Conservation (phyloP, 495 filamentous ascomycete species). For the Hypoxylon fuscum region DNA sequence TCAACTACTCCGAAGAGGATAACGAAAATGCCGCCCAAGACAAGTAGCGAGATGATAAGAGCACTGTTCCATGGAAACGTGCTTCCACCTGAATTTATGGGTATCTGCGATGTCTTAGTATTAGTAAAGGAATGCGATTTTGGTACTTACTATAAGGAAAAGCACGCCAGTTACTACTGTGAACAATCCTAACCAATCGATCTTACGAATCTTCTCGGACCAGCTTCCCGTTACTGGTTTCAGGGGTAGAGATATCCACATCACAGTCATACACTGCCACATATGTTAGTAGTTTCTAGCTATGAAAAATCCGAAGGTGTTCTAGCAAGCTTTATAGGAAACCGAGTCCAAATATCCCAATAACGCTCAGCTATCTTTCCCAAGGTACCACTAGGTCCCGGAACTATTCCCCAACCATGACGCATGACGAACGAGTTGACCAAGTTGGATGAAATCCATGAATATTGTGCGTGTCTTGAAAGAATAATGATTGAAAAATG, state of each 20-base stretch:
- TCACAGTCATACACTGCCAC: not conserved
- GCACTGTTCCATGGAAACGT: constrained; percentile 68
- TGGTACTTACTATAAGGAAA: constrained; percentile 47
- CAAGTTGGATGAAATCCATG: too few relatives aligned
- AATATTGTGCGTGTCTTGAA: too few relatives aligned
- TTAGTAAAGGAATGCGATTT: constrained; percentile 4
- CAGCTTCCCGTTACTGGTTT: constrained; percentile 44
- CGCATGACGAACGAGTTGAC: too few relatives aligned
- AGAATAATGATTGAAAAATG: not conserved
- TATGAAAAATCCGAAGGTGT: not conserved
- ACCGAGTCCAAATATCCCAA: too few relatives aligned
- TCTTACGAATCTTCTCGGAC: constrained; percentile 45
- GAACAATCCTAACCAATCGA: constrained; percentile 50
- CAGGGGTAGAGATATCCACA: constrained; percentile 43
- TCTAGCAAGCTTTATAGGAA: not conserved
- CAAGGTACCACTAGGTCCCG: too few relatives aligned
- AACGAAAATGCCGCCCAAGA: constrained; percentile 58
- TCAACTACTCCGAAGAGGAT: constrained; percentile 64
- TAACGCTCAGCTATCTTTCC: too few relatives aligned
- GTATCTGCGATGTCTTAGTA: constrained; percentile 49
- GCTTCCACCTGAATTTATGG: constrained; percentile 69
- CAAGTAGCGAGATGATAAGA: constrained; percentile 69
- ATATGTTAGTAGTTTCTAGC: not conserved
- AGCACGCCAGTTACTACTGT: constrained; percentile 45
- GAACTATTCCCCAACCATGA: too few relatives aligned